Evolutionary conservation across 2,329 filamentous ascomycete species (phyloP).

Genomic region (Rutstroemia sp.): DNA sequence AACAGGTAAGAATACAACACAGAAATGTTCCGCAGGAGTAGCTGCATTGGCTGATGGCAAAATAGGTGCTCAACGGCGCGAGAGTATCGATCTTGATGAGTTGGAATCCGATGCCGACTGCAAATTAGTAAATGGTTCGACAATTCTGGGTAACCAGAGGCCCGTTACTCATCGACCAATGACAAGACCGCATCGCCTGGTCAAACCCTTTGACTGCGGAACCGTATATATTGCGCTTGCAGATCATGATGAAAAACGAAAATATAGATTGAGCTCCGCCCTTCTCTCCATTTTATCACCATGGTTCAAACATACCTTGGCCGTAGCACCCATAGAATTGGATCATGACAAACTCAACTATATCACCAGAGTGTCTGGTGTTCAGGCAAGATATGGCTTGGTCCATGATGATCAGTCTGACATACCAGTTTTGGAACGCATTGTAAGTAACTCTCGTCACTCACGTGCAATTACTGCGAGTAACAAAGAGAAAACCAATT

Average conservation of each 20-base stretch:
- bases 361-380: not conserved
- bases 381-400: not conserved
- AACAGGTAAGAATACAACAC: too few species aligned
- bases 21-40: too few species aligned
- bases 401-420: not conserved
- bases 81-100: too few species aligned
- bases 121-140: not conserved
- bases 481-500: not conserved
- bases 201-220: not conserved
- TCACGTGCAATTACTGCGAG: not conserved
- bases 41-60: too few species aligned
- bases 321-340: not conserved
- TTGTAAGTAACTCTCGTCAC: not conserved
- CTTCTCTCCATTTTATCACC: not conserved
- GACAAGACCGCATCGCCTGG: rapidly evolving
- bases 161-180: not conserved
- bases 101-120: not conserved
- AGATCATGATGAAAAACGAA: too few species aligned
- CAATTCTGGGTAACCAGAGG: too few species aligned
- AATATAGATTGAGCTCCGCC: not conserved
- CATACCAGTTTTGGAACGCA: not conserved
- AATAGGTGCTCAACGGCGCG: too few species aligned
- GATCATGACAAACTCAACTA: rapidly evolving
- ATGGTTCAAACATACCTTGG: not conserved
- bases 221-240: not conserved